Conservation (phyloP, 2,329 filamentous ascomycete genomes). For the Gliomastix tumulicola region DNA sequence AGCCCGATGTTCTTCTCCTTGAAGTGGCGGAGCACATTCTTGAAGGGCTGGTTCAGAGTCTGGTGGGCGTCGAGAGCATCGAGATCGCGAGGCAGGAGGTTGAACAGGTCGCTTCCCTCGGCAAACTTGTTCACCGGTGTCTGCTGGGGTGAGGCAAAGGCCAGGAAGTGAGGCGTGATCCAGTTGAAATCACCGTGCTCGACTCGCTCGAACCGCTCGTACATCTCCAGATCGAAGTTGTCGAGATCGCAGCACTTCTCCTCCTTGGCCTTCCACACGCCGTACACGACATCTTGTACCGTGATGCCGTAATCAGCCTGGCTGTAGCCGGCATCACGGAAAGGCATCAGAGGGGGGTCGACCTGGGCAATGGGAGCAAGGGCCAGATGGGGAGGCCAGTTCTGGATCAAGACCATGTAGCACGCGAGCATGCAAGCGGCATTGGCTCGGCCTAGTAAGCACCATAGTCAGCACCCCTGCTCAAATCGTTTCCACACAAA, state of each 20-base stretch:
- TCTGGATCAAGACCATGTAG: constrained; percentile 98
- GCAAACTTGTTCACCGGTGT: constrained; percentile 67
- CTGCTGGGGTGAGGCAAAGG: constrained; percentile 92
- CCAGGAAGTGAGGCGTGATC: constrained; percentile 91
- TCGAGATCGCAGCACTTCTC: constrained; percentile 85
- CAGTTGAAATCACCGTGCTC: constrained; percentile 99
- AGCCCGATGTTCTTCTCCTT: constrained; percentile 81
- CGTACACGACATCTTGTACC: constrained; percentile 96
- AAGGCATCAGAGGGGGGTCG: constrained; percentile 96
- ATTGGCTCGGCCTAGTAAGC: constrained; percentile 70
- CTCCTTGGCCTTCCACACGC: constrained; percentile 98
- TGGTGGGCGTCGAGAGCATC: constrained; percentile 64
- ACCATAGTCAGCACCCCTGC: not conserved
- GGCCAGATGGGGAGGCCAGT: constrained; percentile 93
- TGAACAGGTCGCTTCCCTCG: constrained; percentile 65
- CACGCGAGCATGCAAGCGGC: constrained; percentile 91
- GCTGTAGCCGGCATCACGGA: constrained; percentile 96
- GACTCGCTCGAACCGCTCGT: constrained; percentile 90
- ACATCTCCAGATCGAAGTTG: constrained; percentile 94
- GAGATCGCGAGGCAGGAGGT: constrained; percentile 68
- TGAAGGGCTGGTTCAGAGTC: constrained; percentile 78
- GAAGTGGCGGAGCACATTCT: constrained; percentile 92
- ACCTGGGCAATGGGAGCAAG: constrained; percentile 93
- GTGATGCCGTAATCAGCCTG: constrained; percentile 95
- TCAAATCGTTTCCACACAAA: not conserved